Evolutionary conservation across 495 filamentous ascomycete genomes (phyloP), one percentile per base, ranked within the genome.

Genomic region (Arthonia radiata): DNA sequence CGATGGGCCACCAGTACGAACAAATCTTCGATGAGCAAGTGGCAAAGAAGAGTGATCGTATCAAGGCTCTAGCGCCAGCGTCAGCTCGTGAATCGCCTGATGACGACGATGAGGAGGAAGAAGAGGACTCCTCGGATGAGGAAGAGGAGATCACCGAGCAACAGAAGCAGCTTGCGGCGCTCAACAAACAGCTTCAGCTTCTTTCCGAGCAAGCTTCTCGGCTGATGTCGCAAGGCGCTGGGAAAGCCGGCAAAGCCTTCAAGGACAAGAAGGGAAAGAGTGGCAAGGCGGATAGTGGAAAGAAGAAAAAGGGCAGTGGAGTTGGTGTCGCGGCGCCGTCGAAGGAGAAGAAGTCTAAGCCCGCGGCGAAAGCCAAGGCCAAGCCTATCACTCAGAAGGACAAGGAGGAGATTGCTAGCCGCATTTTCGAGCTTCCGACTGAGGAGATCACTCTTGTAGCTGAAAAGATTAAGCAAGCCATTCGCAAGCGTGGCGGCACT

Each of bases 401-500:
- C 52, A 89, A 89, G 52, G 74, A 82, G 23, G 59, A 81, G 35
- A 83, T 92, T 28, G 78, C 76, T 1, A 67, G 66, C 29, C 70
- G 71, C 4, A 81, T 92, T 30, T 65, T 62, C 33, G 64, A 62
- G 17, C 63, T 91, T 26, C 62, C 73, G 1, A 70, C 74, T 15
- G 53, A 56, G 14, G 70, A 74, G 35, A 71, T 91, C 47, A 60
- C 65, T 21, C 59, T 66, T 33, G 79, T 79, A 4, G 69, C 92
- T n/a, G 63, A 70, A 19, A 81, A 91, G 38, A 94, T 97, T 42
- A 75, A 82, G 46, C 65, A 61, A 26, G 82, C 89, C 34, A 78
- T 81, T 36, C 72, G 19, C 19, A 22, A 11, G 11, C 7, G 7
- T 7, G 19, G 19, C 11, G 7, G 19, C 19, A 22, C 73, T 15